A percentile compares a stretch with the other conserved stretches of the same genome.
phyloP scores from a whole-genome alignment of 495 filamentous ascomycete species.

The Aspergillus cavernicola region DNA sequence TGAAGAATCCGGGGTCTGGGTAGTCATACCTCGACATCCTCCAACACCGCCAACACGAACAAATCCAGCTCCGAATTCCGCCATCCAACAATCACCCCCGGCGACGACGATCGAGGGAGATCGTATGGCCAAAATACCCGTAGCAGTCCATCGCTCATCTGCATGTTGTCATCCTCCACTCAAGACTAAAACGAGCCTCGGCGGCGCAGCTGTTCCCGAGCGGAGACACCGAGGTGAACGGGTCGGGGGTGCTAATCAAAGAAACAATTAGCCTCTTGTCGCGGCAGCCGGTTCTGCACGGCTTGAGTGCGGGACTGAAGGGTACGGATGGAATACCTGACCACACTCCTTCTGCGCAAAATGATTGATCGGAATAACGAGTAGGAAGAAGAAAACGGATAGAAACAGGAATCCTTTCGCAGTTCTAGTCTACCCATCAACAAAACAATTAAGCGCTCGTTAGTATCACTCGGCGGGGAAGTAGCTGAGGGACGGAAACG shows the following conservation, averaged over 20 bases:
- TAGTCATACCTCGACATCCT: constrained; percentile 75
- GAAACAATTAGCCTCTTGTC: neutral
- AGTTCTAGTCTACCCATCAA: constrained; percentile 52
- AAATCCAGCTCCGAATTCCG: constrained; percentile 87
- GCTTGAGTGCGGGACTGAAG: neutral
- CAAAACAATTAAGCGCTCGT: neutral
- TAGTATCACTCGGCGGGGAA: neutral
- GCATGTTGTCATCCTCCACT: constrained; percentile 79
- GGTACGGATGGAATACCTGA: constrained; percentile 41
- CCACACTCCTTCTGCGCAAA: constrained; percentile 65
- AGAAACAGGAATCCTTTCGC: constrained; percentile 72
- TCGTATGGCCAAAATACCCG: constrained; percentile 98
- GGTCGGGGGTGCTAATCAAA: constrained; percentile 77
- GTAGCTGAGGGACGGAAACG: constrained; percentile 30
- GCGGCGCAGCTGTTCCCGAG: constrained; percentile 89
- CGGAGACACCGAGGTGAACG: constrained; percentile 78
- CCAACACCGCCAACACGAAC: constrained; percentile 82
- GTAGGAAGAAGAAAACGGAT: constrained; percentile 70
- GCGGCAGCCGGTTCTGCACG: too few relatives aligned
- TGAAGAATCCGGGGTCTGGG: neutral
- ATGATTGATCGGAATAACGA: constrained; percentile 69
- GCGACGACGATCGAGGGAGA: constrained; percentile 62
- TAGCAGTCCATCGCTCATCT: constrained; percentile 80
- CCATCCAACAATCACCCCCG: constrained; percentile 92
- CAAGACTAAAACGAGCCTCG: constrained; percentile 82